Evolutionary conservation across 2,329 filamentous ascomycete genomes (phyloP), one percentile per base, ranked within the genome.

Genomic region (Colletotrichum sp.): DNA sequence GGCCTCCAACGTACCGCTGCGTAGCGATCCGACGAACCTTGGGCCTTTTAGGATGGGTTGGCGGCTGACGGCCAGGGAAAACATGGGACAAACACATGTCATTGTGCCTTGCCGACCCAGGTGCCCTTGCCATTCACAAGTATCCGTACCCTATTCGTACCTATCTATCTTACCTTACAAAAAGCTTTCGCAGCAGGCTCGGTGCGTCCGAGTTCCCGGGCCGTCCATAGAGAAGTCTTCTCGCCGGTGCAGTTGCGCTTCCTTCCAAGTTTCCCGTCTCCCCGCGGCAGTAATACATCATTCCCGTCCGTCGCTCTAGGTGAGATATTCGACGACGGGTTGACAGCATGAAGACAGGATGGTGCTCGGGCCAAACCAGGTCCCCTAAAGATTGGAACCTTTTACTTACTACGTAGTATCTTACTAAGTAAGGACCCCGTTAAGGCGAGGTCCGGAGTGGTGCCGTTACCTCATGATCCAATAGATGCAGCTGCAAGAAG

Each of bases 71-170:
- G 32, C 30, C 34, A 34, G 48, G 68, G 36, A 36, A 63, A 70
- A 62, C 34, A 63, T 70, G 68, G 74, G 64, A 73, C 65, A 75
- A 69, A 73, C 74, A 68, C 70, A 75, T 75, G 74, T 75, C 74
- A 73, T 74, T 63, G 57, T 70, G 68, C 68, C 26, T 68, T 68
- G 32, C 66, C 63, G 44, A 59, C 63, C 73, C 48, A 48, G 71
- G 59, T 28, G n/a, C 57, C 73, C 65, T 69, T 69, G 44, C 44
- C 44, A 22, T n/a, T n/a, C 44, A 48, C 10, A n/a, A 18, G 39
- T 44, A 12, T 39, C 16, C 36, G 36, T 39, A 39, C 36, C 16
- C 36, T 39, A 18, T 18, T 15, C 36, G 15, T 39, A 18, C 15
- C 16, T 44, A 44, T 16, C 16, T 44, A 18, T 4, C 44, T 22